Base-by-base conservation (phyloP, 164 flowering plant genomes). In the Echeveria elegans region DNA sequence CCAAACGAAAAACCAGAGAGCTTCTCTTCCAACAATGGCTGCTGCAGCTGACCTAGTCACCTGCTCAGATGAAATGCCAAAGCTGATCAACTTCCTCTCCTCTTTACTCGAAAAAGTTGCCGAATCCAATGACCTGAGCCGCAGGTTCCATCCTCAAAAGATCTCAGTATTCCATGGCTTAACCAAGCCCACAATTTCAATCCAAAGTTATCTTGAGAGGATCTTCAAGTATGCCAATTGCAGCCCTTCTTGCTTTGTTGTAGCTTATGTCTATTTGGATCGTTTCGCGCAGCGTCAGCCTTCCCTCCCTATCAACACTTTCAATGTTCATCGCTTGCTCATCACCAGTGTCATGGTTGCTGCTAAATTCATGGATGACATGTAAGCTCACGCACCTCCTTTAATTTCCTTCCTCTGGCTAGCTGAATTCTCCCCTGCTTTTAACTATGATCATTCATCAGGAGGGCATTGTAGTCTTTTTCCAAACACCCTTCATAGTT, bases 171-270 rank as follows among this genome's bases (percentile, higher is more conserved):
- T 86, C 73, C 84, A 84, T 67, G 88, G 88, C 75, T 77, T 84
- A 1, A 72, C 77, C n/a, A 71, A 81, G 14, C 88, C 87, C 16
- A 73, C 76, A 41, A 85, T 86, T 69, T 78, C 91, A 1, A 74
- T 86, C 43, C 80, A 80, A n/a, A 73, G 73, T 73, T 86, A 86
- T 64, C 61, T 86, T 0, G 85, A 84, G 68, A 77, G 91, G 63
- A 85, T 86, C 60, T 82, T 85, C 82, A 81, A 85, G 83, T 85
- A 87, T 40, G 89, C 92, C 10, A 85, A 82, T 73, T 87, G 89
- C 32, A 87, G 92, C 73, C 82, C 86, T 0, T 83, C 80, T 60
- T 87, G 92, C 78, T 85, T 73, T 74, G 67, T 87, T 24, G 82
- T 87, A 12, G 89, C 92, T 0, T 87, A 87, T 48, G 83, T 83